Percentiles rank a stretch among this genome's conserved stretches.
Evolutionary conservation across 2,329 filamentous ascomycete species (phyloP).

Genomic region (Colletotrichum incanum): DNA sequence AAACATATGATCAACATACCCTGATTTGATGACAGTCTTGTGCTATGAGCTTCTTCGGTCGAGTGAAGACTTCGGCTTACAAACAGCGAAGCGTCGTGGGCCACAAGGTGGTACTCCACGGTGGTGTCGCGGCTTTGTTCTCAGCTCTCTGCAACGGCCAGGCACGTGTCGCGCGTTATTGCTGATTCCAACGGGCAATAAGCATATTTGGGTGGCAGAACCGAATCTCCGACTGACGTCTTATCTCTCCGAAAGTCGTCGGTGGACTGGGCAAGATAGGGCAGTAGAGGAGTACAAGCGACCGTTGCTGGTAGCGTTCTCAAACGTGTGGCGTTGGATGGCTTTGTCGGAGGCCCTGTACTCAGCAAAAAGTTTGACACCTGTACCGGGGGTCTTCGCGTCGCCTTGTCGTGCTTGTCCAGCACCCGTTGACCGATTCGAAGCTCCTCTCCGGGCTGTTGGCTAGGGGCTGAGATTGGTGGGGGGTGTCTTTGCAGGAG

Average conservation of each 20-base stretch:
- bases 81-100: not conserved
- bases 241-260: slow-evolving; percentile 55
- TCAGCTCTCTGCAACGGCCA: slow-evolving; percentile 33
- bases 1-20: slow-evolving; percentile 10
- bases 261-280: slow-evolving; percentile 43
- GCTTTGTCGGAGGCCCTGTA: slow-evolving; percentile 21
- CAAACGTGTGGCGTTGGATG: slow-evolving; percentile 44
- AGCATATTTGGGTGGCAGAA: slow-evolving; percentile 39
- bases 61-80: not conserved
- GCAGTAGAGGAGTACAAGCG: slow-evolving; percentile 18
- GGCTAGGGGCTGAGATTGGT: slow-evolving; percentile 42
- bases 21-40: slow-evolving; percentile 2
- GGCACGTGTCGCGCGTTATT: slow-evolving; percentile 27
- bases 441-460: slow-evolving; percentile 42
- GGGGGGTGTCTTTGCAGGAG: slow-evolving; percentile 32
- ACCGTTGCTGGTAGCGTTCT: slow-evolving; percentile 32
- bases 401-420: slow-evolving; percentile 20
- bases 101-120: slow-evolving; percentile 8
- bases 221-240: slow-evolving; percentile 36
- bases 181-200: slow-evolving; percentile 34
- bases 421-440: slow-evolving; percentile 40
- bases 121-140: slow-evolving; percentile 16
- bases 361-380: slow-evolving; percentile 19
- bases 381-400: slow-evolving; percentile 19
- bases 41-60: not conserved